Base-by-base conservation (phyloP, 75 land plant species). In the Selaginella tamariscina region DNA sequence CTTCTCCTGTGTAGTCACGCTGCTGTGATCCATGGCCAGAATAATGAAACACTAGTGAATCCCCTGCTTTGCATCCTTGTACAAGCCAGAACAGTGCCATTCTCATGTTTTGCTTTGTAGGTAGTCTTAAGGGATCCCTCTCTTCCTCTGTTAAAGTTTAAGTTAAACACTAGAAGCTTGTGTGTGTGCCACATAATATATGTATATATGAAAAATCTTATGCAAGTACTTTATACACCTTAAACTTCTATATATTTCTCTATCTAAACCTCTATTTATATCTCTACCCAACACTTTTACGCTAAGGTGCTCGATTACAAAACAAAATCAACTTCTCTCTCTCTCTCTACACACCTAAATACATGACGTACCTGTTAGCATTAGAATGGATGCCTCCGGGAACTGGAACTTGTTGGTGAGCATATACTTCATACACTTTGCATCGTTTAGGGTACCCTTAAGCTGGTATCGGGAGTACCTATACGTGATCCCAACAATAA, bases 361-460 rank as follows among this genome's bases (percentile, higher is more conserved):
- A n/a, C n/a, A n/a, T n/a, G n/a, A n/a, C n/a, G n/a, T n/a, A 91
- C 97, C 97, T 15, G 95, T 86, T 32, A 95, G 92, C 87, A 88
- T 82, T 59, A 87, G 70, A 32, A 95, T 84, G 29, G 84, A 83
- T 23, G 81, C 62, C 27, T 86, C 88, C 1, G 99, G 97, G 68
- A 90, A 95, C 65, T 82, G 70, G 74, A 85, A 95, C 65, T 71
- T 74, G 31, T 82, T 89, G 66, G 83, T 65, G 69, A 86, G 72
- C 44, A 92, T 23, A 59, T 79, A 84, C 65, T 71, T 73, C 92
- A 95, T 95, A 75, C 97, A 95, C 71, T 84, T 95, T 64, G 97
- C 99, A 55, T 95, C 99, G 65, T 95, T 95, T 33, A 90, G 55
- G 64, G 89, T 87, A 9, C 99, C 99, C 70, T 87, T 91, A 32